Evolutionary conservation across 148 eudicot species (phyloP), one percentile per base, ranked within the genome.

Genomic region (Agrostemma githago): DNA sequence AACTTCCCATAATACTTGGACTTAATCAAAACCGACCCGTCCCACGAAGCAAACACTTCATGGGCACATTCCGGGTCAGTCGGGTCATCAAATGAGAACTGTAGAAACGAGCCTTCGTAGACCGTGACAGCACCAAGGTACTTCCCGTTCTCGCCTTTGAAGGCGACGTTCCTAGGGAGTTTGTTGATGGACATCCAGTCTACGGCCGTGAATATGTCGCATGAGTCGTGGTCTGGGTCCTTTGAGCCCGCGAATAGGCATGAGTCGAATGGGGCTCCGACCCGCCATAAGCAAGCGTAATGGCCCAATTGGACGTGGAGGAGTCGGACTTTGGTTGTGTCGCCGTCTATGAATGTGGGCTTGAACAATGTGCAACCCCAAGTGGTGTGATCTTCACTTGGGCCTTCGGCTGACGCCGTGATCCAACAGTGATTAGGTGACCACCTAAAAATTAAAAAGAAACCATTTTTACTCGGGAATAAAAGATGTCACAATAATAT

Each of bases 311-410:
- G 54, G 37, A 67, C 71, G 53, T 78, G 81, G 9, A 67, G 0
- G 0, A 78, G 51, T 60, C 77, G 66, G 2, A 46, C 4, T 40
- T 68, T 73, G 0, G 57, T 19, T 26, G 5, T 4, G 1, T 4
- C 17, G 19, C 34, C 7, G 4, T 60, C 61, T 0, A 41, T 15
- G 17, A 63, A 11, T 3, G 3, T 78, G 2, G 53, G 76, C 64
- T 72, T 66, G 40, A 78, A 78, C 6, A 78, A 14, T 37, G 81
- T 78, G 19, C 80, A 78, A 3, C 48, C 48, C 80, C 80, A 78
- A 5, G 6, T 78, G 19, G 12, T 43, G 65, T 72, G 38, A 8
- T 72, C 71, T 78, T 78, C 80, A 15, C 66, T 42, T 6, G 14
- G 15, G 11, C 6, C 19, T 2, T 66, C 14, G 11, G 68, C 81